Evolutionary conservation across 257 asterid genomes (phyloP).

Genomic region (Gentiana straminea): DNA sequence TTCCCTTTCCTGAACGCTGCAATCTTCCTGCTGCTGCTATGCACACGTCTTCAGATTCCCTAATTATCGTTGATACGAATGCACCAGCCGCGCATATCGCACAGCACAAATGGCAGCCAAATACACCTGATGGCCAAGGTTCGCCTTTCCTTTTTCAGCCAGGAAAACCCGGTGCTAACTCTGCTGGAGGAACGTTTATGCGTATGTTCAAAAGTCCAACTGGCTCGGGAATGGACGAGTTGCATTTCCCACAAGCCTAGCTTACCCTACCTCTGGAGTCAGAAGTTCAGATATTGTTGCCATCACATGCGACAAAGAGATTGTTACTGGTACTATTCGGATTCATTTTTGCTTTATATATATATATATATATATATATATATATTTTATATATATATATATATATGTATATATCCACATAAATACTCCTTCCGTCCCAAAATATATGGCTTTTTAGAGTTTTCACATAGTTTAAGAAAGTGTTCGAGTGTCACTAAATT

Average conservation of each 20-base stretch:
- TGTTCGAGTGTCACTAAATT: too few species aligned
- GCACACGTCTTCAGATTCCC: constrained; percentile 82
- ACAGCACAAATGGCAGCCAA: constrained; percentile 98
- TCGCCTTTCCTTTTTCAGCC: constrained; percentile 95
- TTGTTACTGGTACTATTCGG: constrained; percentile 63
- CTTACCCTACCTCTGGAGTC: constrained; percentile 79
- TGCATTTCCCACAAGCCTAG: constrained; percentile 82
- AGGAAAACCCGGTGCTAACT: constrained; percentile 64
- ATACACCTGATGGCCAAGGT: constrained; percentile 98
- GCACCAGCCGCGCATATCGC: constrained; percentile 94
- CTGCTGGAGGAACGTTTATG: constrained; percentile 84
- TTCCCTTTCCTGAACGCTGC: constrained; percentile 92
- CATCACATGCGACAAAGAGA: constrained; percentile 74
- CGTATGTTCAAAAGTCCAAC: constrained; percentile 87
- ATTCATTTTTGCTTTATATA: neutral
- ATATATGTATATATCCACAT: too few species aligned
- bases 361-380: too few species aligned
- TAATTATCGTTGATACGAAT: constrained; percentile 60
- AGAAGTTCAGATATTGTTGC: constrained; percentile 65
- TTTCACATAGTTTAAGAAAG: too few species aligned
- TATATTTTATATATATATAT: too few species aligned
- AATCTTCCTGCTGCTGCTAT: constrained; percentile 96
- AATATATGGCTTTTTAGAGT: too few species aligned
- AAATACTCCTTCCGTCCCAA: too few species aligned
- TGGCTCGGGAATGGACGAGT: constrained; percentile 62